Conservation (phyloP, 2,329 filamentous ascomycete species). For the Hypoxylon sp. region DNA sequence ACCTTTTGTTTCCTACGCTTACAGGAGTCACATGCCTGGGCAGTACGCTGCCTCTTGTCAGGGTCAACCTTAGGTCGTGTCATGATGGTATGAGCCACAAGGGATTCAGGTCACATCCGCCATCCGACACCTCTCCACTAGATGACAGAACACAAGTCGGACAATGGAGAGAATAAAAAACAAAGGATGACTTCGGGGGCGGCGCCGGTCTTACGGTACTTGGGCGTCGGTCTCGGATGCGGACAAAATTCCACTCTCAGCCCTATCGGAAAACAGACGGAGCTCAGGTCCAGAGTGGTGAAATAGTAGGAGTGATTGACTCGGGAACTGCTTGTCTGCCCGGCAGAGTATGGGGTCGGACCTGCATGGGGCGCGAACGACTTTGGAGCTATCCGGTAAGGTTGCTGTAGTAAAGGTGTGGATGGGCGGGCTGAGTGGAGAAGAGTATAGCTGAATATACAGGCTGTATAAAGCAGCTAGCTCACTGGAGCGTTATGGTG, state of each 20-base stretch:
- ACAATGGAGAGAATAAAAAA: conserved; percentile 45
- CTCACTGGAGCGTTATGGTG: conserved; percentile 47
- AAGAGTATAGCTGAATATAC: conserved; percentile 37
- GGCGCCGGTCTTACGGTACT: conserved; percentile 52
- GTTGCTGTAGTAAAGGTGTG: conserved; percentile 37
- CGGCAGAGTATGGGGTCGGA: conserved; percentile 45
- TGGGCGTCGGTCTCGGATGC: conserved; percentile 54
- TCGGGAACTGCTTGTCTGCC: conserved; percentile 38
- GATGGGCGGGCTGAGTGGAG: conserved; percentile 37
- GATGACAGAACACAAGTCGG: conserved; percentile 48
- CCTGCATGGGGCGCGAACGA: conserved; percentile 49
- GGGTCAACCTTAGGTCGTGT: conserved; percentile 69
- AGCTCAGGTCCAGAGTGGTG: conserved; percentile 42
- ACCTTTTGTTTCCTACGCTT: conserved; percentile 79
- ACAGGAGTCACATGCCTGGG: conserved; percentile 75
- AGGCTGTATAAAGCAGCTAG: conserved; percentile 34
- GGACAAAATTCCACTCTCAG: conserved; percentile 50
- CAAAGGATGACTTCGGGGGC: conserved; percentile 48
- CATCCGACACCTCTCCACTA: conserved; percentile 53
- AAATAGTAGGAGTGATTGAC: conserved; percentile 43
- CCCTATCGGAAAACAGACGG: conserved; percentile 53
- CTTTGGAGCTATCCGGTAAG: conserved; percentile 38
- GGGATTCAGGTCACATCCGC: conserved; percentile 54
- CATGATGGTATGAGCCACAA: conserved; percentile 55
- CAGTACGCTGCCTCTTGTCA: conserved; percentile 74